These are phyloP conservation scores for Triticum monococcum DNA, from an alignment of 176 grass and related monocot species.

Conservation along the genomic window DNA sequence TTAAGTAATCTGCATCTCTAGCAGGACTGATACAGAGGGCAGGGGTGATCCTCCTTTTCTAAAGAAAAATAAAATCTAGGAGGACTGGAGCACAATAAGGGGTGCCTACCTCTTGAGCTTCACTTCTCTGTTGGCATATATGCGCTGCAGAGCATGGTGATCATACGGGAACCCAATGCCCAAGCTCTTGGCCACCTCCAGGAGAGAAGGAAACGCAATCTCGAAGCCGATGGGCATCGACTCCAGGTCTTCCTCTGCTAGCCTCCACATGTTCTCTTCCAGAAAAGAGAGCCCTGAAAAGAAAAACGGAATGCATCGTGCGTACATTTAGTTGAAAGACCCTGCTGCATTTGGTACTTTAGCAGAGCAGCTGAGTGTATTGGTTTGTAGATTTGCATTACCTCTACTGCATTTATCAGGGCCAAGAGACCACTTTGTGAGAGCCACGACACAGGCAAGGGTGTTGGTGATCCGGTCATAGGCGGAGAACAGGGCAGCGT, in stretches of 20 bases:
- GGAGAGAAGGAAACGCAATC: conserved; percentile 82
- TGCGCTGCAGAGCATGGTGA: conserved; percentile 50
- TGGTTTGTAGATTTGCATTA: not conserved
- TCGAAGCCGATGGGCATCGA: conserved; percentile 96
- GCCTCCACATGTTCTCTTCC: conserved; percentile 67
- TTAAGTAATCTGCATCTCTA: not conserved
- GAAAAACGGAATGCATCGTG: not conserved
- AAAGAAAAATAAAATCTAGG: too few species aligned
- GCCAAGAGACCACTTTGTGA: conserved; percentile 61
- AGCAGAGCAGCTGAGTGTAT: not conserved
- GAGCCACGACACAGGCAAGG: conserved; percentile 49
- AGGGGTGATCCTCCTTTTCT: too few species aligned
- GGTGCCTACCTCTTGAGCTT: conserved; percentile 75
- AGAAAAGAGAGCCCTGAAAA: conserved; percentile 60
- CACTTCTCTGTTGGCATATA: conserved; percentile 52
- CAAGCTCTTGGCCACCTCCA: conserved; percentile 59
- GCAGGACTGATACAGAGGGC: too few species aligned
- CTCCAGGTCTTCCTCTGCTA: conserved; percentile 66
- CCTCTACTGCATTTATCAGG: conserved; percentile 45
- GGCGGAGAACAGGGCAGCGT: conserved; percentile 44
- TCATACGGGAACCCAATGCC: conserved; percentile 58
- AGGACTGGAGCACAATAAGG: not conserved
- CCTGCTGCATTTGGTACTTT: not conserved
- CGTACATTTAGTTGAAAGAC: not conserved
- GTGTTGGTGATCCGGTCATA: conserved; percentile 53